Evolutionary conservation across 2,329 filamentous ascomycete species (phyloP).

Genomic region (Neonectria magnoliae): DNA sequence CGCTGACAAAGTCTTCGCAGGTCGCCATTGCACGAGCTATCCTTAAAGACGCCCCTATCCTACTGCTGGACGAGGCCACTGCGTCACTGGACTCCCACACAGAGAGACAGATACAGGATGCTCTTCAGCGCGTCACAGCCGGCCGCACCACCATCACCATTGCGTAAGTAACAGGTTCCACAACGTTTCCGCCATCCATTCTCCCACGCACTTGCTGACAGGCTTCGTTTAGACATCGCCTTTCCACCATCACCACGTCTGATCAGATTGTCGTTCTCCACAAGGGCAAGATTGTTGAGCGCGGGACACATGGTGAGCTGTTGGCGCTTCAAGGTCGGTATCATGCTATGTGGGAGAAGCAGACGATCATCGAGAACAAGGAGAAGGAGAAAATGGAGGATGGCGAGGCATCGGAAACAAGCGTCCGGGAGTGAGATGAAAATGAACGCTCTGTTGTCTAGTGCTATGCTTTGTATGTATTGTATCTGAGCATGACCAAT

Average conservation of each 20-base stretch:
- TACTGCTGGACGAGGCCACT: constrained; percentile 78
- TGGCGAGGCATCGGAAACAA: constrained; percentile 20
- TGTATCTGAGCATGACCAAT: background rate
- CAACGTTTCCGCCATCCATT: background rate
- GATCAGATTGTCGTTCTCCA: constrained; percentile 66
- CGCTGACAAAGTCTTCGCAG: constrained; percentile 32
- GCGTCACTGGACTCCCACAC: constrained; percentile 73
- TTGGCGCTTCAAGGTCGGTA: constrained; percentile 58
- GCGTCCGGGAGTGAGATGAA: background rate
- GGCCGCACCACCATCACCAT: constrained; percentile 64
- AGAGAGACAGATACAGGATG: constrained; percentile 66
- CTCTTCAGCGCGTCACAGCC: constrained; percentile 57
- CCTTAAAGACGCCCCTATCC: constrained; percentile 74
- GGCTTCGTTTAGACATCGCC: constrained; percentile 55
- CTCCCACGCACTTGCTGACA: constrained; percentile 7
- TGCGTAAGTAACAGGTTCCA: constrained; percentile 48
- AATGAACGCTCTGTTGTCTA: background rate
- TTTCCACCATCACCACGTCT: constrained; percentile 66
- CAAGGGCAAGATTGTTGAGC: constrained; percentile 61
- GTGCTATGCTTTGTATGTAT: background rate
- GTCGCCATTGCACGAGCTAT: constrained; percentile 71
- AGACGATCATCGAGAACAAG: constrained; percentile 55
- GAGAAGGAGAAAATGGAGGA: constrained; percentile 45
- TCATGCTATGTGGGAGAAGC: constrained; percentile 63
- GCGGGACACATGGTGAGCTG: constrained; percentile 60